Evolutionary conservation across 1,284 basidiomycete species (phyloP).

Genomic region (Pisolithus thermaeus): DNA sequence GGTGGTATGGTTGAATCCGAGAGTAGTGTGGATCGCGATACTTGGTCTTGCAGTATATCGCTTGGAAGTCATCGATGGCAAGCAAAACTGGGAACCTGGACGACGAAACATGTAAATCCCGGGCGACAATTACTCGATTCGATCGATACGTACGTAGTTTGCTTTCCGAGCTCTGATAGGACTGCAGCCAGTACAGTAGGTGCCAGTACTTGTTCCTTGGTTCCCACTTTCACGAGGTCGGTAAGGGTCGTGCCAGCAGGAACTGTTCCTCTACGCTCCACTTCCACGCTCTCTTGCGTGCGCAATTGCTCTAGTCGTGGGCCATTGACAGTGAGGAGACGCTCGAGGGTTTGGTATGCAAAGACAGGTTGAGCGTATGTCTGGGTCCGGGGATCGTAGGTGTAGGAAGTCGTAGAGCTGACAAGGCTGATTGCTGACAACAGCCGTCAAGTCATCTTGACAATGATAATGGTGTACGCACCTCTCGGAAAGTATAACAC

Average conservation of each 20-base stretch:
- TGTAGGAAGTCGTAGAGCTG: constrained; percentile 72
- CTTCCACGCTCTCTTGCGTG: constrained; percentile 35
- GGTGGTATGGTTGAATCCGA: constrained; percentile 70
- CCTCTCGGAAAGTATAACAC: constrained; percentile 87
- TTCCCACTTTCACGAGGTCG: constrained; percentile 56
- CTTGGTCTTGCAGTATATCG: constrained; percentile 64
- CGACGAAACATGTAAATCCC: constrained; percentile 3
- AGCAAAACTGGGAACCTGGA: constrained; percentile 68
- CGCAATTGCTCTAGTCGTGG: constrained; percentile 35
- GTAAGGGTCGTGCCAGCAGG: constrained; percentile 45
- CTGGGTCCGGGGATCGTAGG: constrained; percentile 70
- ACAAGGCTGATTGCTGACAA: constrained; percentile 61
- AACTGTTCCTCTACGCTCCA: constrained; percentile 45
- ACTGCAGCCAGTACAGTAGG: constrained; percentile 63
- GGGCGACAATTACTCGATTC: neutral
- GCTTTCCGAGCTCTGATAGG: constrained; percentile 60
- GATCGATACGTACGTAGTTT: constrained; percentile 50
- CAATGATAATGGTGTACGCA: constrained; percentile 23
- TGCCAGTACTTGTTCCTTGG: constrained; percentile 50
- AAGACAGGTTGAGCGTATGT: constrained; percentile 76
- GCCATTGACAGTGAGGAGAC: constrained; percentile 52
- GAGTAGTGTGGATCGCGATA: constrained; percentile 81
- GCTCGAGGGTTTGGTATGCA: constrained; percentile 54
- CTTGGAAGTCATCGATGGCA: constrained; percentile 85
- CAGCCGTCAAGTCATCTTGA: neutral